Evolutionary conservation across 176 grass and related monocot genomes (phyloP), one percentile per base, ranked within the genome.

Genomic region (Bromus sterilis): DNA sequence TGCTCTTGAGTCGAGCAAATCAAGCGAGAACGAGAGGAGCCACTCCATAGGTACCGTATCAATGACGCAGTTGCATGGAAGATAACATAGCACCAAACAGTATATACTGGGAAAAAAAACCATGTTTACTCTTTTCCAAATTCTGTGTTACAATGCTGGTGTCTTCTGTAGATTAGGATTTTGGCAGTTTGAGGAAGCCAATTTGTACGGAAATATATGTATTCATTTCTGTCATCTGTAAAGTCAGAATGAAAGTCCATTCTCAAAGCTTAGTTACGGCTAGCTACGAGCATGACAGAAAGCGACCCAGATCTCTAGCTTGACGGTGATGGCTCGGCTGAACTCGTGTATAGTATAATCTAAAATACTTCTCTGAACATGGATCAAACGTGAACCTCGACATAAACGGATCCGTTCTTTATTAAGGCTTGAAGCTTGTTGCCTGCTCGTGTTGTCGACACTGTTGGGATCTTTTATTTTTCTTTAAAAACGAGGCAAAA

Each of bases 41-140:
- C 79, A 86, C 69, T 86, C 86, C 60, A 69, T 75, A 1, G 86
- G 61, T 8, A 81, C 86, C 5, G 62, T 89, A 11, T 86, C 86
- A 3, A 86, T 92, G 86, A 89, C 90, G 25, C 86, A 88, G 53
- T 21, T 88, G 68, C 83, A 89, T 75, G 90, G 90, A 63, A 92
- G 90, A 86, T 92, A 88, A 78, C 44, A 44, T 81, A 68, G 71
- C 16, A 57, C 55, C 55, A 37, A 48, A 48, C 41, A 66, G 21
- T 16, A 72, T 34, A 71, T 42, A 71, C 46, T 48, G 79, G n/a
- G n/a, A n/a, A n/a, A 65, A 82, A 63, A 71, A 44, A 8, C 37
- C n/a, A 24, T 66, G 9, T n/a, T 26, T 7, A 8, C 35, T 20
- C 24, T 53, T 46, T 37, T 9, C n/a, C 4, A 80, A 26, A 24